Percentiles rank a stretch among this genome's conserved stretches.
Evolutionary conservation across 768 basidiomycete genomes (phyloP).

Genomic region (Antrodiella citrinella): DNA sequence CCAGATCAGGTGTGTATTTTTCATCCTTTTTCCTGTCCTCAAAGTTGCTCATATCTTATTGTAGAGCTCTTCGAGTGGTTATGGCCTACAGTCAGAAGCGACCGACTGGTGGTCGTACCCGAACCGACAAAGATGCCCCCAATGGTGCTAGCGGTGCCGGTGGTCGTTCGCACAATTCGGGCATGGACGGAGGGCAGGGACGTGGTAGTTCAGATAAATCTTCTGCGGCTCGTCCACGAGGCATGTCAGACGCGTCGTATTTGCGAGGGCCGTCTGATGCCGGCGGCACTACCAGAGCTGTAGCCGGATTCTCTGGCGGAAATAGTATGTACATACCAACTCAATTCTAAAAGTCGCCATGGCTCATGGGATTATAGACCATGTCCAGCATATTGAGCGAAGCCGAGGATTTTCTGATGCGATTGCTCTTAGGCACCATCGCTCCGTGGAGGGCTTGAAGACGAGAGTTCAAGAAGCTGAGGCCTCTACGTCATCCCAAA

Average conservation of each 20-base stretch:
- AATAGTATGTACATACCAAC: neutral
- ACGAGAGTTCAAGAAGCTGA: neutral
- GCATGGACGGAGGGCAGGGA: slow-evolving; percentile 32
- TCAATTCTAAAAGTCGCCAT: neutral
- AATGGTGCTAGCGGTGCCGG: slow-evolving; percentile 11
- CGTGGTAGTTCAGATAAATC: slow-evolving; percentile 29
- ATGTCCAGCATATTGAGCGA: too few relatives aligned
- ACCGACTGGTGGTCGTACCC: slow-evolving; percentile 42
- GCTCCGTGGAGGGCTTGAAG: neutral
- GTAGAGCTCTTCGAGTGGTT: slow-evolving; percentile 71
- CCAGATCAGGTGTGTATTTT: slow-evolving; percentile 67
- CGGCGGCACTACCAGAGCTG: slow-evolving; percentile 14
- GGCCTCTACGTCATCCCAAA: neutral
- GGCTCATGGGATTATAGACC: too few relatives aligned
- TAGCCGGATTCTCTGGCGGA: slow-evolving; percentile 1
- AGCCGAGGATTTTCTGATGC: neutral
- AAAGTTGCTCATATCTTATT: neutral
- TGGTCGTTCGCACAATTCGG: slow-evolving; percentile 7
- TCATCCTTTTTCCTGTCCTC: slow-evolving; percentile 1
- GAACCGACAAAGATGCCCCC: slow-evolving; percentile 35
- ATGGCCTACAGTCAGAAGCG: slow-evolving; percentile 82
- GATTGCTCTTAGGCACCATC: neutral
- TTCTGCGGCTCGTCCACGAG: slow-evolving; percentile 45
- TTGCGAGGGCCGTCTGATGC: slow-evolving; percentile 20
- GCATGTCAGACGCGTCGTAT: slow-evolving; percentile 61